Percentiles rank a stretch among this genome's conserved stretches.
Conservation (phyloP, 1,139 yeast genomes). For the Saccharomycopsis hybrid region DNA sequence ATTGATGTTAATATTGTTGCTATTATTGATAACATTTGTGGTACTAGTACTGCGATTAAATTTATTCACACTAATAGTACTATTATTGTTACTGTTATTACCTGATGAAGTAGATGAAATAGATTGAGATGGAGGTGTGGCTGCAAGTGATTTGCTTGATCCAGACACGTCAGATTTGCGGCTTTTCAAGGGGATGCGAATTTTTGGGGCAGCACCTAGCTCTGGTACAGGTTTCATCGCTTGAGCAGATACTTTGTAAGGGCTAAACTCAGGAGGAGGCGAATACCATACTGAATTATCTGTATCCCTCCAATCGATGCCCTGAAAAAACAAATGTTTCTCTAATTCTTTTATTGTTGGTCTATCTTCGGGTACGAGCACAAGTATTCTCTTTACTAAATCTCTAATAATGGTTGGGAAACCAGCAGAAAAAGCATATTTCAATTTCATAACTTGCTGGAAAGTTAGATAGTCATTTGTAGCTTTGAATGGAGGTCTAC, state of each 20-base stretch:
- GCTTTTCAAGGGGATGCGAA: constrained; percentile 28
- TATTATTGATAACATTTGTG: neutral
- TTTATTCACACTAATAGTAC: too few relatives aligned
- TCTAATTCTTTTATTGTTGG: constrained; percentile 65
- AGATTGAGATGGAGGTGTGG: neutral
- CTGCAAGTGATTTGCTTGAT: neutral
- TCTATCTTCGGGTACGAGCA: constrained; percentile 52
- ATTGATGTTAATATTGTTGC: too few relatives aligned
- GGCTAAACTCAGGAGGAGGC: constrained; percentile 71
- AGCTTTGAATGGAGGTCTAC: constrained; percentile 94
- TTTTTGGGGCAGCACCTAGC: constrained; percentile 21
- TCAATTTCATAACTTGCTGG: constrained; percentile 82
- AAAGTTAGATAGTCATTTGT: constrained; percentile 91
- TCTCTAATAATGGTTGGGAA: constrained; percentile 68
- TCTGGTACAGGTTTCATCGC: constrained; percentile 38
- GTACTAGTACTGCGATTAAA: neutral
- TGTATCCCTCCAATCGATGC: constrained; percentile 53
- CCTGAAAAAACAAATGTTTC: constrained; percentile 69
- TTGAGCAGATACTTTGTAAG: constrained; percentile 50
- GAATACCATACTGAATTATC: constrained; percentile 59
- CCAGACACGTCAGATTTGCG: constrained; percentile 23
- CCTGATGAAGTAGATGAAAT: neutral
- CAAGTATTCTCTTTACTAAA: constrained; percentile 61
- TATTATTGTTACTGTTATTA: neutral
- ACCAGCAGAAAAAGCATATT: constrained; percentile 75